These are phyloP conservation scores for Diaporthe amygdali DNA, from an alignment of 2,329 filamentous ascomycete species.

Conservation along the genomic window DNA sequence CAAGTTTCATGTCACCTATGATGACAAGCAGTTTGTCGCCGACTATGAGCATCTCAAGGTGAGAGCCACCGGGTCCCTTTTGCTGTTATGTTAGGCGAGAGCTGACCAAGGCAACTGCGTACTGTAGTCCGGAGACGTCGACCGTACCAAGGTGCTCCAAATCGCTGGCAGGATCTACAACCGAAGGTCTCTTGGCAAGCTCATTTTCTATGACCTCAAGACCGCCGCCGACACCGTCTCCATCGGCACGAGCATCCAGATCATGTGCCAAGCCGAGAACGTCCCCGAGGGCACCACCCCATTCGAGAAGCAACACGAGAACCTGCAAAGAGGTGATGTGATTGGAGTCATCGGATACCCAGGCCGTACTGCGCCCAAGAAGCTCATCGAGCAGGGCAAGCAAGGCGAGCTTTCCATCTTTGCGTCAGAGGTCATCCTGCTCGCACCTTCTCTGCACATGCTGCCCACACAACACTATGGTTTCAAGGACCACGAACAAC, in stretches of 20 bases:
- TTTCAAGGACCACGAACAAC: conserved; percentile 93
- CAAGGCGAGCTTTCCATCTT: conserved; percentile 95
- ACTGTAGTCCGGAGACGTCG: conserved; percentile 85
- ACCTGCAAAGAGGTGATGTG: conserved; percentile 89
- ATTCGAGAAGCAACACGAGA: conserved; percentile 89
- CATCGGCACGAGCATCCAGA: conserved; percentile 80
- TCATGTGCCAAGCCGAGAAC: conserved; percentile 89
- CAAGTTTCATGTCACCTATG: conserved; percentile 87
- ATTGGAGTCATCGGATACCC: conserved; percentile 87
- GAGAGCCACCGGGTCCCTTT: neutral
- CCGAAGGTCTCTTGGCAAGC: conserved; percentile 83
- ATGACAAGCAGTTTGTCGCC: conserved; percentile 78
- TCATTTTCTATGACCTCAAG: conserved; percentile 89
- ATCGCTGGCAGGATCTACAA: conserved; percentile 89
- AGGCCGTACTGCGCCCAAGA: conserved; percentile 87
- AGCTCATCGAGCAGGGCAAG: conserved; percentile 76
- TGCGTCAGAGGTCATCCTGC: conserved; percentile 81
- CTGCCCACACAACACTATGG: conserved; percentile 90
- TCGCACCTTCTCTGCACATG: conserved; percentile 91
- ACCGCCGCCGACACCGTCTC: conserved; percentile 55
- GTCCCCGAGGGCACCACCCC: conserved; percentile 66
- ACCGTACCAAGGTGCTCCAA: conserved; percentile 75
- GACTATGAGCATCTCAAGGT: conserved; percentile 71
- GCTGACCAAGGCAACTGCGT: neutral
- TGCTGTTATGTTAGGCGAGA: neutral